Conservation (phyloP, 495 filamentous ascomycete genomes). For the Lasiosphaeriaceae sp. region DNA sequence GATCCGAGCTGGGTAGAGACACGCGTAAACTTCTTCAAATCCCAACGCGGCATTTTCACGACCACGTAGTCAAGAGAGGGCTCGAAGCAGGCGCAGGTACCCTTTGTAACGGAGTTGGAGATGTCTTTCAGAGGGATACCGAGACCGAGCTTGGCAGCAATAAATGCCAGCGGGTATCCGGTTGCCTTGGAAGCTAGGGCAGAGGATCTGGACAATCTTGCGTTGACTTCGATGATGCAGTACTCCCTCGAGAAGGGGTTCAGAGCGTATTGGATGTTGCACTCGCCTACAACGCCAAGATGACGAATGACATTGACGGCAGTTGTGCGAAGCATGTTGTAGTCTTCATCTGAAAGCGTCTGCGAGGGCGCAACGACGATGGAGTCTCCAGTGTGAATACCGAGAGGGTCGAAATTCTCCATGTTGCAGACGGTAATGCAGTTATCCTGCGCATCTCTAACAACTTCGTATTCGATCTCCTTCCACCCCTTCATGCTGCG, state of each 20-base stretch:
- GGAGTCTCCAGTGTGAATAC: slow-evolving; percentile 97
- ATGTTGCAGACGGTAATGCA: slow-evolving; percentile 99
- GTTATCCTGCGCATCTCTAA: slow-evolving; percentile 93
- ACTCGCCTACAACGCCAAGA: slow-evolving; percentile 94
- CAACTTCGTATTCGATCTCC: slow-evolving; percentile 98
- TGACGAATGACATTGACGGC: slow-evolving; percentile 99
- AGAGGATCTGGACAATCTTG: slow-evolving; percentile 89
- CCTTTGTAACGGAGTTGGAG: slow-evolving; percentile 91
- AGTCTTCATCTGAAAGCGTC: slow-evolving; percentile 92
- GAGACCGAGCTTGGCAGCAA: slow-evolving; percentile 91
- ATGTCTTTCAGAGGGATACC: slow-evolving; percentile 96
- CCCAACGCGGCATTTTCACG: slow-evolving; percentile 98
- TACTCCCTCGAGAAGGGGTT: slow-evolving; percentile 97
- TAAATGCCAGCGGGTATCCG: slow-evolving; percentile 93
- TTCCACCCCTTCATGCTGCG: slow-evolving; percentile 99
- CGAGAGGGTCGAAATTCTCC: slow-evolving; percentile 99
- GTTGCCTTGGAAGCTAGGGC: slow-evolving; percentile 95
- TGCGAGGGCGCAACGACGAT: slow-evolving; percentile 98
- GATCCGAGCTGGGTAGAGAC: slow-evolving; percentile 93
- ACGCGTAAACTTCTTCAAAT: slow-evolving; percentile 96
- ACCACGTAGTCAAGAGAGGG: slow-evolving; percentile 99
- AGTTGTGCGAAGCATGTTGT: slow-evolving; percentile 97
- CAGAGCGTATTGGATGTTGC: slow-evolving; percentile 97
- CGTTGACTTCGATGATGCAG: slow-evolving; percentile 99
- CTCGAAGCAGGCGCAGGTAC: slow-evolving; percentile 96